Base-by-base conservation (phyloP, 108 stramenopile genomes). In the Hondaea fermentalgiana region DNA sequence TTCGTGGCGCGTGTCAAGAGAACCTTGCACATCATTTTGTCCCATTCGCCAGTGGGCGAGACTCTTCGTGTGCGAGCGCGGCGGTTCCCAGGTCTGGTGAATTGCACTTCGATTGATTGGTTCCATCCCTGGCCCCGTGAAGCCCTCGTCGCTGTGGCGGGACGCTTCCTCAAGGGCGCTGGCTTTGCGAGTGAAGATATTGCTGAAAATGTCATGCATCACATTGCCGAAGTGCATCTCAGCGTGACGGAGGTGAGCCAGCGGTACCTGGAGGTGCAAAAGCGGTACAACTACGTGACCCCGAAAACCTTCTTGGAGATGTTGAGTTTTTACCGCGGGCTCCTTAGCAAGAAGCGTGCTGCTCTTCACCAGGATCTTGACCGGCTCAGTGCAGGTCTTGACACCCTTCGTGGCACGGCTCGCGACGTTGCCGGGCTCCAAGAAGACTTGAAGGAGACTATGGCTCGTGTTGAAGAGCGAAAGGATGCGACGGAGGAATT, bases 241-340 rank as follows among this genome's bases (percentile, higher is more conserved):
- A 55, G 71, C 23, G 94, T 95, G 43, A 69, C 83, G 21, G 89
- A 87, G 58, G 91, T 58, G 44, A 90, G 90, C 42, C 44, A 71
- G 28, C 35, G 69, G 35, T 93, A 87, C 83, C 49, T 47, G 28
- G 64, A 43, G 45, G 17, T 21, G 44, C 89, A 92, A 47, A 55
- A 72, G 60, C 76, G 91, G 45, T 88, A 87, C 88, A 92, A 91
- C 59, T 94, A 95, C 92, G 91, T 91, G 25, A 95, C 94, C 28
- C 94, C 94, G 6, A 95, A 94, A 91, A 91, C 90, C 45, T 95
- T 92, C 90, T 60, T 95, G 55, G 94, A 95, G 60, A n/a, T 92
- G 45, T 51, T 95, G 44, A 83, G 69, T 14, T 87, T 95, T 29
- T 95, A 94, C 88, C 89, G 28, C 19, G 58, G 60, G 5, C 91